A percentile compares a stretch with the other conserved stretches of the same genome.
Conservation (phyloP, 2,329 filamentous ascomycete species). For the Incumbomyces delicatus region DNA sequence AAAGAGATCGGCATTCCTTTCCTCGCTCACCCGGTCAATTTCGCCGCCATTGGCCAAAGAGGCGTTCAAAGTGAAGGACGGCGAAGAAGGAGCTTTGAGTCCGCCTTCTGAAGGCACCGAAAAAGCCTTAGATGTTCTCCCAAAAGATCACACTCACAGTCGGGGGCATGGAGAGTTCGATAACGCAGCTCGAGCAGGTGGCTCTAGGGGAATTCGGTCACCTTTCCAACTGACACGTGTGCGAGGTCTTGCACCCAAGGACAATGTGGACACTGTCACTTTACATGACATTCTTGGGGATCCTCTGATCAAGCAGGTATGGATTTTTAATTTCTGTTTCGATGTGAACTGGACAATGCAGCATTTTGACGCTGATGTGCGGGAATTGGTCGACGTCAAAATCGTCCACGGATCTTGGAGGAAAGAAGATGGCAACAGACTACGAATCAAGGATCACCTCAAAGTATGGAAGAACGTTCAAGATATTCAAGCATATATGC, state of each 20-base stretch:
- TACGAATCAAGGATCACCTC: slow-evolving; percentile 50
- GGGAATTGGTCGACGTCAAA: slow-evolving; percentile 44
- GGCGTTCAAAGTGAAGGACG: too few relatives aligned
- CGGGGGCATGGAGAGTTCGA: too few relatives aligned
- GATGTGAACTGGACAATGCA: slow-evolving; percentile 52
- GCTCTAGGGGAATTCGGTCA: slow-evolving; percentile 37
- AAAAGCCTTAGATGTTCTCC: too few relatives aligned
- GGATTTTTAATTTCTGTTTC: slow-evolving; percentile 48
- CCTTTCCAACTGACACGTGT: slow-evolving; percentile 66
- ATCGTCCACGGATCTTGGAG: slow-evolving; percentile 59
- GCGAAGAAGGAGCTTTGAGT: too few relatives aligned
- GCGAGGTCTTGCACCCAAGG: slow-evolving; percentile 46
- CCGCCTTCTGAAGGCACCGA: too few relatives aligned
- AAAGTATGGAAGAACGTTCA: slow-evolving; percentile 56
- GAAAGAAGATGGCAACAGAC: slow-evolving; percentile 51
- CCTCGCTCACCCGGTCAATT: not conserved
- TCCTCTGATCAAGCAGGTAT: slow-evolving; percentile 57
- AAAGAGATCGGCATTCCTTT: slow-evolving; percentile 2
- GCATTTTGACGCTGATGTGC: slow-evolving; percentile 49
- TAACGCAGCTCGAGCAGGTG: too few relatives aligned
- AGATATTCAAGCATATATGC: slow-evolving; percentile 66
- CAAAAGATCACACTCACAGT: too few relatives aligned
- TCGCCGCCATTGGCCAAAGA: not conserved
- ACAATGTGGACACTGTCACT: slow-evolving; percentile 58
- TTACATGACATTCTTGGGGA: slow-evolving; percentile 62